Evolutionary conservation across 2,329 filamentous ascomycete genomes (phyloP).

Genomic region (Akanthomyces uredinophilus): DNA sequence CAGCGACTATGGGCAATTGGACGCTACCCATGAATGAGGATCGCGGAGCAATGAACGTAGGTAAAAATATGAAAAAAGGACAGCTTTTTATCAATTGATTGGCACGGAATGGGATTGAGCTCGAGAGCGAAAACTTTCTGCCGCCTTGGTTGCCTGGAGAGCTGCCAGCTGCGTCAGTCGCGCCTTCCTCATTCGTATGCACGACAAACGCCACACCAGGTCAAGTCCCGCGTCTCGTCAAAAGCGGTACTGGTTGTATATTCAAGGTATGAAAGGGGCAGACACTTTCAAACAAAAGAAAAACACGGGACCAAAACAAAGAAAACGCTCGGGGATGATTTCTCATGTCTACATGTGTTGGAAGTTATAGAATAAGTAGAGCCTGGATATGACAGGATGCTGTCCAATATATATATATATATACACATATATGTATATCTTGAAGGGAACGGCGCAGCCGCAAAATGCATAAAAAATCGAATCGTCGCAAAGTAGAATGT

Average conservation of each 20-base stretch:
- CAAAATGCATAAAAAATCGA: not conserved
- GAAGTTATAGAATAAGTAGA: not conserved
- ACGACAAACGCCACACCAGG: not conserved
- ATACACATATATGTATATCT: too few relatives aligned
- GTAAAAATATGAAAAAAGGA: not conserved
- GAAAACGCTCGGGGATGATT: constrained; percentile 6
- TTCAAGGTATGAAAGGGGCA: not conserved
- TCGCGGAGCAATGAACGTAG: not conserved
- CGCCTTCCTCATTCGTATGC: not conserved
- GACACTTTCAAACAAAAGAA: not conserved
- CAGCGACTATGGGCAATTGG: constrained; percentile 22
- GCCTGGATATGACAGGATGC: not conserved
- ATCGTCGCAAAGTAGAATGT: not conserved
- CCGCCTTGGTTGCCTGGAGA: not conserved
- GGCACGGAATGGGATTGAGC: not conserved
- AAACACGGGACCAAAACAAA: not conserved
- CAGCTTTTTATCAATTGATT: not conserved
- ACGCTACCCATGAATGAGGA: not conserved
- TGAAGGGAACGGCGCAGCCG: constrained; percentile 4
- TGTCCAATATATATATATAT: not conserved
- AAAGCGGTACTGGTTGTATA: not conserved
- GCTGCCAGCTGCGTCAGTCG: not conserved
- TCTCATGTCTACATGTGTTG: constrained; percentile 5
- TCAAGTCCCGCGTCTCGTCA: not conserved
- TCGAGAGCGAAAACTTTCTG: not conserved